These are phyloP conservation scores for Bidens hawaiensis DNA, from an alignment of 140 eudicot species.

Conservation along the genomic window DNA sequence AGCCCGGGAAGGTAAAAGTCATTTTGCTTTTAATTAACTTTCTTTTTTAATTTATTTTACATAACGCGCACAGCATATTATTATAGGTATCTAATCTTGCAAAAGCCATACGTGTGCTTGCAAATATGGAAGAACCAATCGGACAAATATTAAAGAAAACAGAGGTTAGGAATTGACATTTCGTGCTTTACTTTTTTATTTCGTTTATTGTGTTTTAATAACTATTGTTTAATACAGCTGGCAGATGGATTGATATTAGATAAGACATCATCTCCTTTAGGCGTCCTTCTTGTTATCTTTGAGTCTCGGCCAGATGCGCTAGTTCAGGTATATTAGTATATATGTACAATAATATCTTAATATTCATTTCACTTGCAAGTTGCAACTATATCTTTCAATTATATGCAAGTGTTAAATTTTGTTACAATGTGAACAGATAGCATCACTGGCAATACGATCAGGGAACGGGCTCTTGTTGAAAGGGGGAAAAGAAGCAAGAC, in stretches of 20 bases:
- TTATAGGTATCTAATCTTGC: conserved; percentile 74
- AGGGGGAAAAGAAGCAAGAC: conserved; percentile 97
- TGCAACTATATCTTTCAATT: neutral
- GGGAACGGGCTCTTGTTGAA: conserved; percentile 95
- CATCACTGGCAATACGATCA: conserved; percentile 84
- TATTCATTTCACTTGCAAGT: conserved; percentile 1
- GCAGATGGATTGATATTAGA: conserved; percentile 83
- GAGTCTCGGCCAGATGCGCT: conserved; percentile 99
- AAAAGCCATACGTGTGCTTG: conserved; percentile 85
- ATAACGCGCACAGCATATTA: neutral
- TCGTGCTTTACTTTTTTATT: neutral
- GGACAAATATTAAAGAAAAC: conserved; percentile 77
- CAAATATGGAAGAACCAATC: conserved; percentile 94
- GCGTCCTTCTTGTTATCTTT: conserved; percentile 87
- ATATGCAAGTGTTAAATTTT: neutral
- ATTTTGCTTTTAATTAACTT: neutral
- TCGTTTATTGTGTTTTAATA: neutral
- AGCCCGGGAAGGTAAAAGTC: conserved; percentile 80
- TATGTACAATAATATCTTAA: neutral
- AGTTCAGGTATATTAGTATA: conserved; percentile 94
- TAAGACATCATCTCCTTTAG: conserved; percentile 86
- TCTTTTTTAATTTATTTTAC: neutral
- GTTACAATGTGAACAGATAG: conserved; percentile 52
- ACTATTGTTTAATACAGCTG: conserved; percentile 48
- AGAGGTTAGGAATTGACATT: conserved; percentile 49